Conservation (phyloP, 805 yeast genomes). For the Soucietia sequanensis region DNA sequence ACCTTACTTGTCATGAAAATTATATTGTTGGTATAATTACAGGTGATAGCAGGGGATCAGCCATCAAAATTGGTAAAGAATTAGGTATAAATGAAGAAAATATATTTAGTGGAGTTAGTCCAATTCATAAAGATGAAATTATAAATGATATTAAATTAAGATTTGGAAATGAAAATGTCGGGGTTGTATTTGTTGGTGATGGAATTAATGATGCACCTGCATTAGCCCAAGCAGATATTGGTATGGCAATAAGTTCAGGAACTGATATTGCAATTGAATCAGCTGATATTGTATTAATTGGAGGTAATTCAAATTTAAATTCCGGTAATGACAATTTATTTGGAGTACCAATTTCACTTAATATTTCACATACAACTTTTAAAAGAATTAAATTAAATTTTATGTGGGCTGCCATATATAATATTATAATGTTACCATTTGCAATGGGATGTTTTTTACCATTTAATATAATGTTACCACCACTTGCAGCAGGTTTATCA, state of each 20-base stretch:
- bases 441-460: conserved; percentile 92
- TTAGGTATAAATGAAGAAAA: conserved; percentile 65
- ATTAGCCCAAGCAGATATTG: conserved; percentile 80
- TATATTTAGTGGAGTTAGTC: conserved; percentile 74
- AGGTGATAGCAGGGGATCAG: conserved; percentile 74
- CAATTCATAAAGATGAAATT: conserved; percentile 70
- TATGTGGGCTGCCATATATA: conserved; percentile 83
- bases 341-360: conserved; percentile 61
- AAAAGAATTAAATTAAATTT: conserved; percentile 76
- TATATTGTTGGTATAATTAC: conserved; percentile 80
- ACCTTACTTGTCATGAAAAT: conserved; percentile 48
- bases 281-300: conserved; percentile 85
- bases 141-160: conserved; percentile 55
- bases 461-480: conserved; percentile 73
- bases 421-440: conserved; percentile 81
- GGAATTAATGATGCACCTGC: conserved; percentile 99
- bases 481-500: conserved; percentile 85
- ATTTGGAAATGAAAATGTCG: conserved; percentile 31
- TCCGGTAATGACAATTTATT: conserved; percentile 30
- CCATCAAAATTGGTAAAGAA: conserved; percentile 59
- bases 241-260: conserved; percentile 89
- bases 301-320: conserved; percentile 23
- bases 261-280: conserved; percentile 96
- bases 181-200: conserved; percentile 90
- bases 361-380: conserved; percentile 70